A percentile compares a stretch with the other conserved stretches of the same genome.
These are phyloP conservation scores for Symbiodinium pilosum DNA, from an alignment of 73 alveolate genomes.

Conservation along the genomic window DNA sequence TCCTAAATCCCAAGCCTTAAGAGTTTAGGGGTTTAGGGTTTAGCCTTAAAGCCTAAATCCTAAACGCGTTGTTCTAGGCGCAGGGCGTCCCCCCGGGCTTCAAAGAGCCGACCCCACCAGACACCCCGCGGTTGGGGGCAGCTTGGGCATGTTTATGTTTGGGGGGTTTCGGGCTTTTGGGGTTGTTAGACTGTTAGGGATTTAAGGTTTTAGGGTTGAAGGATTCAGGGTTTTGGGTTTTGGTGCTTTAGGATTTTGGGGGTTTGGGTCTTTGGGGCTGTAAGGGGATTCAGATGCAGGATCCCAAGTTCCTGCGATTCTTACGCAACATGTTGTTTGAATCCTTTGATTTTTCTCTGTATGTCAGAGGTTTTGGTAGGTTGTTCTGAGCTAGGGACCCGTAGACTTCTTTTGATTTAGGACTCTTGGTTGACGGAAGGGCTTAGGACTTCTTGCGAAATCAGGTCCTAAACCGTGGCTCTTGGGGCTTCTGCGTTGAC, in stretches of 20 bases:
- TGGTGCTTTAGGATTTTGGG: neutral
- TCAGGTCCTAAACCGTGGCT: too few relatives aligned
- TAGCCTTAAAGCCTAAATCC: neutral
- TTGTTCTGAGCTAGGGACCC: too few relatives aligned
- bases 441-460: too few relatives aligned
- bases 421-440: too few relatives aligned
- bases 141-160: neutral
- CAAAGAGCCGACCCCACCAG: constrained; percentile 61
- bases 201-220: neutral
- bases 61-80: neutral
- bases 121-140: constrained; percentile 43
- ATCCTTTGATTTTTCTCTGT: too few relatives aligned
- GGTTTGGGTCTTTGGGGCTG: neutral
- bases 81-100: constrained; percentile 82
- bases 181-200: neutral
- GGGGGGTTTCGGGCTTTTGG: neutral
- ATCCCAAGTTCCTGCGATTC: neutral
- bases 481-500: too few relatives aligned
- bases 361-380: too few relatives aligned
- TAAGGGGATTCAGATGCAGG: neutral
- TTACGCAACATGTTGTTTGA: too few relatives aligned
- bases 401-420: too few relatives aligned
- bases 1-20: neutral
- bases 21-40: too few relatives aligned
- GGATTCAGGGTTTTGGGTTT: neutral